Evolutionary conservation across 73 alveolate genomes (phyloP).

Genomic region (Paramecium bursaria): DNA sequence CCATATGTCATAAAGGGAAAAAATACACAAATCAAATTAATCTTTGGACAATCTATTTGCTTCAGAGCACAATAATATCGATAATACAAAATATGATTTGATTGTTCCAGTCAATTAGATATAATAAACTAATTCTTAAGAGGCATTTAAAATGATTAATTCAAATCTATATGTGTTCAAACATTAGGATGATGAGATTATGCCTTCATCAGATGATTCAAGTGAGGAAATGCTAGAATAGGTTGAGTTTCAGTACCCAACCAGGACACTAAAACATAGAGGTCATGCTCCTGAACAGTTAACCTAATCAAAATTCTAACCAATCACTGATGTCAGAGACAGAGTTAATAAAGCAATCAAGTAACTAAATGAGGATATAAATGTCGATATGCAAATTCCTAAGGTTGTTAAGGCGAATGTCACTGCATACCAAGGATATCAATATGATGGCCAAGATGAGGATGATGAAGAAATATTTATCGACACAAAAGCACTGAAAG

Average conservation of each 20-base stretch:
- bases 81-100: slow-evolving; percentile 27
- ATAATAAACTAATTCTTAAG: background rate
- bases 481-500: slow-evolving; percentile 6
- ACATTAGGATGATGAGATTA: background rate
- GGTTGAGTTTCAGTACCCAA: slow-evolving; percentile 43
- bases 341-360: slow-evolving; percentile 25
- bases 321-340: slow-evolving; percentile 18
- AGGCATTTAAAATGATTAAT: slow-evolving; percentile 1
- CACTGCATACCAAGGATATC: slow-evolving; percentile 22
- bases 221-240: slow-evolving; percentile 6
- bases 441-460: slow-evolving; percentile 1
- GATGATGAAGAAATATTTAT: slow-evolving; percentile 41
- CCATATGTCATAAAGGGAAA: slow-evolving; percentile 8
- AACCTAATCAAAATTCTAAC: slow-evolving; percentile 24
- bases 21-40: background rate
- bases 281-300: slow-evolving; percentile 44
- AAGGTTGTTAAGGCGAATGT: slow-evolving; percentile 46
- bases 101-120: slow-evolving; percentile 12
- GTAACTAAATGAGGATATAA: slow-evolving; percentile 34
- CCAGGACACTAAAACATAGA: slow-evolving; percentile 28
- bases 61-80: slow-evolving; percentile 39
- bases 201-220: background rate
- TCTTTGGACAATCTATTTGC: slow-evolving; percentile 36
- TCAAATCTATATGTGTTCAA: slow-evolving; percentile 8
- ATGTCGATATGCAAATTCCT: slow-evolving; percentile 35